Conservation (phyloP, 257 asterid genomes). For the Mentha longifolia region DNA sequence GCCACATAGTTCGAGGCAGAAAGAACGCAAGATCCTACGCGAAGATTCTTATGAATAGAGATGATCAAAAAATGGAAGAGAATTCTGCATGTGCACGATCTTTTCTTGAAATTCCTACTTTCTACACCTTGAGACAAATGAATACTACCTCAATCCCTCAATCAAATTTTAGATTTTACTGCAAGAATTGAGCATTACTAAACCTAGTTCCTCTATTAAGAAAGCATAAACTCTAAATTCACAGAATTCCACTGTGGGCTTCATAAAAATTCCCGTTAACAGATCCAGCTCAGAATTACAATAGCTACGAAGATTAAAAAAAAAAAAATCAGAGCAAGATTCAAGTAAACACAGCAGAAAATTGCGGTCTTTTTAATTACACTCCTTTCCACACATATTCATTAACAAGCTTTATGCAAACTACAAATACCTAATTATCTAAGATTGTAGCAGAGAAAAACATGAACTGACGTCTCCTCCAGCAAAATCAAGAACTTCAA, state of each 20-base stretch:
- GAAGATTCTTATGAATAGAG: not conserved
- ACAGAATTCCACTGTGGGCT: not conserved
- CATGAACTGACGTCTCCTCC: not conserved
- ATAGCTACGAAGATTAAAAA: not conserved
- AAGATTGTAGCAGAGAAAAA: not conserved
- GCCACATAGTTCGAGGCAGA: not conserved
- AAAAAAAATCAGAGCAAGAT: not conserved
- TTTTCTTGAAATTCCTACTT: constrained; percentile 1
- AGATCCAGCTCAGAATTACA: constrained; percentile 33
- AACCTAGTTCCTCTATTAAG: not conserved
- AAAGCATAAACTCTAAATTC: constrained; percentile 15
- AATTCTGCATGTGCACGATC: not conserved
- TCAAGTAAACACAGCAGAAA: too few species aligned
- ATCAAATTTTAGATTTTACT: not conserved
- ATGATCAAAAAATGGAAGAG: constrained; percentile 5
- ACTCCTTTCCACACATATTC: not conserved
- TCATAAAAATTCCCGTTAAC: constrained; percentile 2
- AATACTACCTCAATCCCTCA: not conserved
- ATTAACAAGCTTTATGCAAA: not conserved
- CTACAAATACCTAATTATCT: not conserved
- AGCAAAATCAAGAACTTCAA: not conserved
- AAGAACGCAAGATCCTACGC: not conserved
- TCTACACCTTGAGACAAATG: constrained; percentile 20
- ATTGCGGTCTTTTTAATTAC: not conserved
- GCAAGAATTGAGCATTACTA: constrained; percentile 4